A percentile compares a stretch with the other conserved stretches of the same genome.
Conservation (phyloP, 2,329 filamentous ascomycete species). For the Basipetospora chlamydospora region DNA sequence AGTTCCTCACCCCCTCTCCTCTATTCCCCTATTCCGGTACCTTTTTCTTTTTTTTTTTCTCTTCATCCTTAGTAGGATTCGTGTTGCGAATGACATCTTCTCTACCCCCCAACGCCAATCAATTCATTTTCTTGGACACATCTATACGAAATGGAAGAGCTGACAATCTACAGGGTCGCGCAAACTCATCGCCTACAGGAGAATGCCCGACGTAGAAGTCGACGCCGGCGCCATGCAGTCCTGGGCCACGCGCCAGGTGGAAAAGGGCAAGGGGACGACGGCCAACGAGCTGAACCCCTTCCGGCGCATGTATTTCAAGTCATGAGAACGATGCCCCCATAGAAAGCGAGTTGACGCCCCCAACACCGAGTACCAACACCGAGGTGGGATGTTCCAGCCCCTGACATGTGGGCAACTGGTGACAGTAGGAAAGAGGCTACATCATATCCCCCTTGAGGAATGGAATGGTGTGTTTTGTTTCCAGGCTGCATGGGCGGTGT, state of each 20-base stretch:
- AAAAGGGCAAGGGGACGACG: constrained; percentile 27
- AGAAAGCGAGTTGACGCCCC: too few relatives aligned
- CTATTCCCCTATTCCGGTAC: neutral
- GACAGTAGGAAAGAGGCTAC: too few relatives aligned
- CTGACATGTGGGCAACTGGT: too few relatives aligned
- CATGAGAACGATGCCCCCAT: too few relatives aligned
- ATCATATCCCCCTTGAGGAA: too few relatives aligned
- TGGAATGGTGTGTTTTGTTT: too few relatives aligned
- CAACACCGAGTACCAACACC: too few relatives aligned
- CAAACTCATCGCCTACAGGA: constrained; percentile 71
- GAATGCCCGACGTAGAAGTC: constrained; percentile 47
- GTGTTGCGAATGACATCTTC: neutral
- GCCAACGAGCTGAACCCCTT: constrained; percentile 48
- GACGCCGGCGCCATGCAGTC: constrained; percentile 25
- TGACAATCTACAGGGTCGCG: constrained; percentile 52
- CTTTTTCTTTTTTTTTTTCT: neutral
- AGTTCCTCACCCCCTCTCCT: constrained; percentile 11
- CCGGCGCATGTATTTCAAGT: constrained; percentile 43
- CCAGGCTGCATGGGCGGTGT: too few relatives aligned
- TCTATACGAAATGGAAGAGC: too few relatives aligned
- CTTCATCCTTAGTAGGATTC: neutral
- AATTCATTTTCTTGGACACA: too few relatives aligned
- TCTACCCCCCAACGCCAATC: too few relatives aligned
- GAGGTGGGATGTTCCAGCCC: too few relatives aligned
- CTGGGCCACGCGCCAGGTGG: constrained; percentile 10